Evolutionary conservation across 352 stramenopile genomes (phyloP).

Genomic region (Phytopythium montanum): DNA sequence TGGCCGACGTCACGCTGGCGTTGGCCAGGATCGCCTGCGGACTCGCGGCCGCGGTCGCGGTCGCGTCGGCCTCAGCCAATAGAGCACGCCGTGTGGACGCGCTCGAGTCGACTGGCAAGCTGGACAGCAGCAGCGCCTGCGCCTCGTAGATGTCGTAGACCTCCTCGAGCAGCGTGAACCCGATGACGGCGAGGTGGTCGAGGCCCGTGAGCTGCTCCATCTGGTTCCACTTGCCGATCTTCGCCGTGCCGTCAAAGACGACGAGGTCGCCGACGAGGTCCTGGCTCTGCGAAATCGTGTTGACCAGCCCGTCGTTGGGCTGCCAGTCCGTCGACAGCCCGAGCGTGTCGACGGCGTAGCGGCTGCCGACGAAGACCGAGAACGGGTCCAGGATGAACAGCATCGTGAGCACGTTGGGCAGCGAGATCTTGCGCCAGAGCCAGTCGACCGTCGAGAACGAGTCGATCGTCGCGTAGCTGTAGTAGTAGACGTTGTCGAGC

Average conservation of each 20-base stretch:
- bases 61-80: background rate
- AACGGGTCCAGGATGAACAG: slow-evolving; percentile 36
- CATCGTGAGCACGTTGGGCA: slow-evolving; percentile 51
- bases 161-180: slow-evolving; percentile 37
- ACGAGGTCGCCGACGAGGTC: slow-evolving; percentile 33
- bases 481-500: slow-evolving; percentile 52
- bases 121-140: slow-evolving; percentile 31
- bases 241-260: slow-evolving; percentile 27
- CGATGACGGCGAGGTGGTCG: slow-evolving; percentile 44
- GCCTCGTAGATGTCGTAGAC: slow-evolving; percentile 36
- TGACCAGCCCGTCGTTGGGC: slow-evolving; percentile 32
- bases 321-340: slow-evolving; percentile 26
- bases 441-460: slow-evolving; percentile 30
- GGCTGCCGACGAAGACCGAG: slow-evolving; percentile 27
- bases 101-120: slow-evolving; percentile 19
- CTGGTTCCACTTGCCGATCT: slow-evolving; percentile 41
- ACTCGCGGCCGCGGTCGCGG: background rate
- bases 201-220: slow-evolving; percentile 37
- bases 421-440: slow-evolving; percentile 35
- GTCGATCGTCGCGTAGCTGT: slow-evolving; percentile 42
- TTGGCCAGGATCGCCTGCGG: background rate
- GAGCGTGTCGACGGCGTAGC: slow-evolving; percentile 19
- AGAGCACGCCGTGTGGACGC: background rate
- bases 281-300: slow-evolving; percentile 43
- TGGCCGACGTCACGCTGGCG: slow-evolving; percentile 3